phyloP scores from a whole-genome alignment of 495 filamentous ascomycete species.

The Tuber brumale region DNA sequence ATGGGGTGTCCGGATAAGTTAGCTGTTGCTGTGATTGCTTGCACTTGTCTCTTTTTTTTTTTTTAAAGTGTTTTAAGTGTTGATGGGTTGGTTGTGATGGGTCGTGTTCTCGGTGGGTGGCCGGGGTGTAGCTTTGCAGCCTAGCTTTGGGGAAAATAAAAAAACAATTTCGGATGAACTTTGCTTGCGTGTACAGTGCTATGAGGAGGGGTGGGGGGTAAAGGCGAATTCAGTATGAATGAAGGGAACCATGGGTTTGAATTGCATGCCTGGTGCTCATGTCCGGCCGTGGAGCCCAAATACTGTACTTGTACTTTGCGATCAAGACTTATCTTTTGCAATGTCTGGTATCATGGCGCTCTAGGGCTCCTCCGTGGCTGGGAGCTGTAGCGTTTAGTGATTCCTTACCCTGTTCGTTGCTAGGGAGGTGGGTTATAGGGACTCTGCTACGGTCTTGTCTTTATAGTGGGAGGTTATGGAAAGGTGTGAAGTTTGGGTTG shows the following conservation, averaged over 20 bases:
- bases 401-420: neutral
- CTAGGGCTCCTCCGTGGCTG: neutral
- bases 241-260: neutral
- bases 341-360: neutral
- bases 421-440: neutral
- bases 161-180: neutral
- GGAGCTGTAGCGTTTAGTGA: neutral
- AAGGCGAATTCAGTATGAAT: neutral
- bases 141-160: neutral
- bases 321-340: neutral
- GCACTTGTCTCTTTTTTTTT: neutral
- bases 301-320: neutral
- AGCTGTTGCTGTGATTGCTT: neutral
- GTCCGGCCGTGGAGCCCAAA: neutral
- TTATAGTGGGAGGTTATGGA: neutral
- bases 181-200: neutral
- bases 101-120: neutral
- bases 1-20: neutral
- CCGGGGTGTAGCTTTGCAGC: neutral
- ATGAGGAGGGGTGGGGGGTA: neutral
- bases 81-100: neutral
- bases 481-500: neutral
- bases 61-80: neutral
- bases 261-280: neutral
- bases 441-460: neutral